Evolutionary conservation across 768 basidiomycete species (phyloP).

Genomic region (Boletus sp.): DNA sequence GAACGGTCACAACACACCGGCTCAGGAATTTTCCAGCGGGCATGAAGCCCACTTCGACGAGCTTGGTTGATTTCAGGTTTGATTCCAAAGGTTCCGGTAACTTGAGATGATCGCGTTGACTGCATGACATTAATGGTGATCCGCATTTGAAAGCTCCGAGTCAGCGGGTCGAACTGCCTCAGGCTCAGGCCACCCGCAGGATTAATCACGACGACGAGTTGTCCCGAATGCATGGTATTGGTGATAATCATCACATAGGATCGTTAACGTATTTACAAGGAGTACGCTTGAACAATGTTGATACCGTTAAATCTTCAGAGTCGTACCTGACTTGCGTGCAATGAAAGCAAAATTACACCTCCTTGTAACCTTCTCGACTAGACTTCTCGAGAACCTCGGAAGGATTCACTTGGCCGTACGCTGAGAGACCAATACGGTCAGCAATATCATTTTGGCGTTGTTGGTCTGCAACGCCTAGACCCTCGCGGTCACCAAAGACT

Average conservation of each 20-base stretch:
- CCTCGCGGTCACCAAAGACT: constrained; percentile 60
- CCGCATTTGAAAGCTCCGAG: too few relatives aligned
- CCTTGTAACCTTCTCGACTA: constrained; percentile 13
- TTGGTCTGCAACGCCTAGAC: constrained; percentile 57
- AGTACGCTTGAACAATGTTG: neutral
- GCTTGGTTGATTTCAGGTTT: too few relatives aligned
- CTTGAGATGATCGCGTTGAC: too few relatives aligned
- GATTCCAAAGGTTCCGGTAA: too few relatives aligned
- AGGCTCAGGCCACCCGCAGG: too few relatives aligned
- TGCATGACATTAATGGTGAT: too few relatives aligned
- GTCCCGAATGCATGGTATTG: neutral
- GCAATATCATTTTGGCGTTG: constrained; percentile 50
- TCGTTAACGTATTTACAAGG: neutral
- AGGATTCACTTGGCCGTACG: constrained; percentile 23
- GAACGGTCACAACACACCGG: neutral
- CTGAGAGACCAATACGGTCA: constrained; percentile 59
- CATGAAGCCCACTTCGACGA: neutral
- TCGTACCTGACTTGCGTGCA: neutral
- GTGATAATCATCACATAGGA: neutral
- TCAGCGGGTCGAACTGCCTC: too few relatives aligned
- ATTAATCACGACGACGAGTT: too few relatives aligned
- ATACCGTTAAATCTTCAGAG: neutral
- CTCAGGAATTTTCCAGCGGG: neutral
- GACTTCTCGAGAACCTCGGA: constrained; percentile 15
- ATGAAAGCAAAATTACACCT: neutral